Evolutionary conservation across 2,329 filamentous ascomycete species (phyloP).

Genomic region (Fusarium cicatricum): DNA sequence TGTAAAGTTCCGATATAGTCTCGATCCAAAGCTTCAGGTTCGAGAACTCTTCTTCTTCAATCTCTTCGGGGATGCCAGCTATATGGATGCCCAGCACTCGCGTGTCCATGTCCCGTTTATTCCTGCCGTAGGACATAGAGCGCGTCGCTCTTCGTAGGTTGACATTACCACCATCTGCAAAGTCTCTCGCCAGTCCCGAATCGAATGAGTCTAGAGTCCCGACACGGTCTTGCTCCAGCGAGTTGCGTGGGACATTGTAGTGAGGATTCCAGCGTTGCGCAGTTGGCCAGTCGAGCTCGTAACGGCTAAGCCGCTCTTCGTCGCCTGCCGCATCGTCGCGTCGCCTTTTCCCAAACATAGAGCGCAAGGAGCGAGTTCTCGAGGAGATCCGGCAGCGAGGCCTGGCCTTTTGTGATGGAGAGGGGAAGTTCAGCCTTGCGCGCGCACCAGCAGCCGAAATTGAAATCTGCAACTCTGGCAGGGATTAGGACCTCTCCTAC

Average conservation of each 20-base stretch:
- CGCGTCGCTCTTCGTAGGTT: constrained; percentile 1
- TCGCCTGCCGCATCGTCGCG: not conserved
- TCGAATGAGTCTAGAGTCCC: not conserved
- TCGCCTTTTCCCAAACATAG: constrained; percentile 24
- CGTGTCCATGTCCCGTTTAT: constrained; percentile 28
- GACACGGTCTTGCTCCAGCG: constrained; percentile 3
- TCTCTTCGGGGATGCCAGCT: not conserved
- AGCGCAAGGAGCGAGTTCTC: not conserved
- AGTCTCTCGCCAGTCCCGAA: constrained; percentile 6
- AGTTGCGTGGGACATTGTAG: constrained; percentile 38
- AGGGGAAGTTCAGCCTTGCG: not conserved
- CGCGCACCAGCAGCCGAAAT: no score
- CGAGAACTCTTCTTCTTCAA: constrained; percentile 32
- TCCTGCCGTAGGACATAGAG: constrained; percentile 21
- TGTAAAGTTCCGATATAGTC: constrained; percentile 42
- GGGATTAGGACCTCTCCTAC: no score
- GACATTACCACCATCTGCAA: not conserved
- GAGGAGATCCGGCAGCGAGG: not conserved
- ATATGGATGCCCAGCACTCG: not conserved
- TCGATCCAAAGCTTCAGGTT: constrained; percentile 43
- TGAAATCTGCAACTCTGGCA: no score
- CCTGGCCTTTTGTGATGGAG: not conserved
- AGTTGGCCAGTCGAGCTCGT: constrained; percentile 28
- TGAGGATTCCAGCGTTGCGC: constrained; percentile 42
- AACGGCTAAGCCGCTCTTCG: constrained; percentile 23